phyloP scores from a whole-genome alignment of 352 stramenopile species.

The Phytophthora brassicae region DNA sequence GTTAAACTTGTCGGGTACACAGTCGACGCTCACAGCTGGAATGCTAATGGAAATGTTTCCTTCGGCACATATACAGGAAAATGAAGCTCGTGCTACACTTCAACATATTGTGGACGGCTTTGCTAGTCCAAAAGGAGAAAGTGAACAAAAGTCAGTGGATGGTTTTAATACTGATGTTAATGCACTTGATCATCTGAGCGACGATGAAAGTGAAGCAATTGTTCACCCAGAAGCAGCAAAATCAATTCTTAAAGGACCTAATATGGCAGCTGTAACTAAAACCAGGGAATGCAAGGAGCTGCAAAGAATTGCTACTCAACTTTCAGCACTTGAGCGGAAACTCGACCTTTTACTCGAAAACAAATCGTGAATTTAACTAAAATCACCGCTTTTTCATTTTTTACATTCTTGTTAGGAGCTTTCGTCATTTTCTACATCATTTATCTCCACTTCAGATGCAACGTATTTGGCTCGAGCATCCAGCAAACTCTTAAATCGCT shows the following conservation, averaged over 20 bases:
- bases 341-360: slow-evolving; percentile 27
- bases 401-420: background rate
- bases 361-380: background rate
- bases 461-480: slow-evolving; percentile 51
- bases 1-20: background rate
- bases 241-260: background rate
- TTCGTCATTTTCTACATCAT: background rate
- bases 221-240: background rate
- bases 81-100: slow-evolving; percentile 28
- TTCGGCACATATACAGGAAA: slow-evolving; percentile 19
- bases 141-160: background rate
- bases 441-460: slow-evolving; percentile 13
- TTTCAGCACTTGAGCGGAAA: slow-evolving; percentile 21
- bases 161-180: background rate
- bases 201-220: background rate
- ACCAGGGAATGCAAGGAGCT: slow-evolving; percentile 1
- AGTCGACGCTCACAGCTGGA: slow-evolving; percentile 11
- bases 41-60: slow-evolving; percentile 26
- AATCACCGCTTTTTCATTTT: background rate
- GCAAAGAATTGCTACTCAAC: slow-evolving; percentile 14
- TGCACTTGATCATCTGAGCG: background rate
- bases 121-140: background rate
- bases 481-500: slow-evolving; percentile 58
- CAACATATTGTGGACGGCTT: slow-evolving; percentile 24
- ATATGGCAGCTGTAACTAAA: background rate